These are phyloP conservation scores for Lindgomyces ingoldianus DNA, from an alignment of 495 filamentous ascomycete genomes.

Conservation along the genomic window DNA sequence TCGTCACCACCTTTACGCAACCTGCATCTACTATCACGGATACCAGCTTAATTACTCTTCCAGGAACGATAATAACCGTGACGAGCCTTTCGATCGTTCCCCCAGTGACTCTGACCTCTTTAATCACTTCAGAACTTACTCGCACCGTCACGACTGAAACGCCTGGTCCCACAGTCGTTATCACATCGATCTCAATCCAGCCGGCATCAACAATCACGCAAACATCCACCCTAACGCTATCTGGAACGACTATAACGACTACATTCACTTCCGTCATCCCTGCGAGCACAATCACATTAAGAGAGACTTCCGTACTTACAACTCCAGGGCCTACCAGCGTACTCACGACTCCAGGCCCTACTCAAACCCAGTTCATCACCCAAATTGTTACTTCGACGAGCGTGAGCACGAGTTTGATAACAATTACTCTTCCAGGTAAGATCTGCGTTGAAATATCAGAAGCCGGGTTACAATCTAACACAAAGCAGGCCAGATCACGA, in stretches of 20 bases:
- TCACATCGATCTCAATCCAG: background rate
- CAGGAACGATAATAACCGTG: background rate
- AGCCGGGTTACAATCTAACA: background rate
- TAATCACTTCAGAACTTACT: background rate
- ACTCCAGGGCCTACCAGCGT: slow-evolving; percentile 17
- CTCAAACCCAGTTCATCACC: slow-evolving; percentile 9
- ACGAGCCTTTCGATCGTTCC: background rate
- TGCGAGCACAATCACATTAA: background rate
- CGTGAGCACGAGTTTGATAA: background rate
- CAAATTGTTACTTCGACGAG: background rate
- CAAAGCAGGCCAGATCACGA: slow-evolving; percentile 6
- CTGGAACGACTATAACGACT: background rate
- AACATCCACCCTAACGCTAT: background rate
- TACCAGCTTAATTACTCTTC: background rate
- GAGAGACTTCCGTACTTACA: background rate
- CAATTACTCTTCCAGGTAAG: slow-evolving; percentile 10
- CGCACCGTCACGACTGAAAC: background rate
- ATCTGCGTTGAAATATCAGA: background rate
- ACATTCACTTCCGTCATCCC: background rate
- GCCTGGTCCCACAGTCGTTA: background rate
- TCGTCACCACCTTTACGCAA: background rate
- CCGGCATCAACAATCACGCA: background rate
- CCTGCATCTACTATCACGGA: background rate
- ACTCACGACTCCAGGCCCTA: slow-evolving; percentile 6
- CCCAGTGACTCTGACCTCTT: background rate